These are phyloP conservation scores for Alternaria triticina DNA, from an alignment of 2,329 filamentous ascomycete species.

Conservation along the genomic window DNA sequence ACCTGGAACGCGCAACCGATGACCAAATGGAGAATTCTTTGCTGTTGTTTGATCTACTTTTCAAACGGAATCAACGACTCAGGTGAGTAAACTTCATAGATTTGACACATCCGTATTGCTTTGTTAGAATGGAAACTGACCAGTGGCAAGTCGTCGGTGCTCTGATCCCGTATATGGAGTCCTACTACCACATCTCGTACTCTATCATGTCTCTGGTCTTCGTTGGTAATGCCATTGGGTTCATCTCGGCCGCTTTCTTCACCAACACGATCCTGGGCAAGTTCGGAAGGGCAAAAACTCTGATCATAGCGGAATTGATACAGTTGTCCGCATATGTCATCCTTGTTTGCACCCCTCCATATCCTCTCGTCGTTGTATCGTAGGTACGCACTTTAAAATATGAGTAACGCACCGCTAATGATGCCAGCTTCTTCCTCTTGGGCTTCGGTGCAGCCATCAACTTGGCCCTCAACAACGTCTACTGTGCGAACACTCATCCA, in stretches of 20 bases:
- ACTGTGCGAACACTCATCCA: constrained; percentile 60
- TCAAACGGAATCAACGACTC: constrained; percentile 76
- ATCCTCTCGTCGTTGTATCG: constrained; percentile 66
- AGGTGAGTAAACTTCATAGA: too few species aligned
- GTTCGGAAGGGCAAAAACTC: constrained; percentile 69
- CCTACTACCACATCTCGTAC: constrained; percentile 77
- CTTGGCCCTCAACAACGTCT: constrained; percentile 64
- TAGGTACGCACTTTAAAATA: too few species aligned
- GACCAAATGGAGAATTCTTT: constrained; percentile 73
- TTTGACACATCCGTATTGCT: too few species aligned
- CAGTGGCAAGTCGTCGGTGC: constrained; percentile 66
- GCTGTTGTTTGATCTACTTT: constrained; percentile 70
- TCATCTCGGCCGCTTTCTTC: constrained; percentile 73
- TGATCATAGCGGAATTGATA: constrained; percentile 65
- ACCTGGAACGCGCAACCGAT: constrained; percentile 65
- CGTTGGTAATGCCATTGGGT: constrained; percentile 77
- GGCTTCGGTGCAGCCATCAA: constrained; percentile 60
- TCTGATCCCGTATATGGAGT: constrained; percentile 80
- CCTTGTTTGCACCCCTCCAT: constrained; percentile 72
- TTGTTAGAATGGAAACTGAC: too few species aligned
- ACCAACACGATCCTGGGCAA: constrained; percentile 68
- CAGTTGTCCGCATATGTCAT: constrained; percentile 69
- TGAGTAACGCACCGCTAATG: constrained; percentile 17
- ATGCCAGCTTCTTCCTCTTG: constrained; percentile 68
- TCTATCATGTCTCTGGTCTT: constrained; percentile 82